phyloP scores from a whole-genome alignment of 805 yeast species.

The Candida pseudoglaebosa region DNA sequence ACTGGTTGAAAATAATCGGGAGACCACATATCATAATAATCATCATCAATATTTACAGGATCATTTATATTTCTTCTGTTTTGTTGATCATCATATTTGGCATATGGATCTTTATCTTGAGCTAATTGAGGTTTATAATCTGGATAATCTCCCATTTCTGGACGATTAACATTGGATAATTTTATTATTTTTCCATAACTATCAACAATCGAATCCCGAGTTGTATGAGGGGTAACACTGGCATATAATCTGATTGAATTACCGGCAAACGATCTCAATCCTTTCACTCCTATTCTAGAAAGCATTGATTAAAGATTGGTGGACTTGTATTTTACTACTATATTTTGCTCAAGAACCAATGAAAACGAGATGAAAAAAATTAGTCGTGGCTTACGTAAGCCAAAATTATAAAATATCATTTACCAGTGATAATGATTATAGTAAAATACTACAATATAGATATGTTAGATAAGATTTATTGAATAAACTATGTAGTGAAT shows the following conservation, averaged over 20 bases:
- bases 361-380: slow-evolving; percentile 1
- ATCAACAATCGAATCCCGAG: slow-evolving; percentile 36
- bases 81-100: slow-evolving; percentile 74
- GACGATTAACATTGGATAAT: slow-evolving; percentile 39
- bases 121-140: slow-evolving; percentile 55
- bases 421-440: background rate
- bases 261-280: background rate
- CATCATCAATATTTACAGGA: slow-evolving; percentile 68
- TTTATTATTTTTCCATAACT: slow-evolving; percentile 36
- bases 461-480: too few relatives aligned
- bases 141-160: slow-evolving; percentile 57
- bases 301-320: background rate
- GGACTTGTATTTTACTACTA: background rate
- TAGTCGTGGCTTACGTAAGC: slow-evolving; percentile 1
- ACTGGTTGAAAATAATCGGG: slow-evolving; percentile 69
- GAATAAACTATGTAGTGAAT: background rate
- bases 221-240: slow-evolving; percentile 8
- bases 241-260: background rate
- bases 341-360: background rate
- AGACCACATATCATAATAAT: slow-evolving; percentile 78
- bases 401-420: background rate
- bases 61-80: slow-evolving; percentile 75
- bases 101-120: slow-evolving; percentile 67
- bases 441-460: too few relatives aligned
- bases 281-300: background rate